These are phyloP conservation scores for Rauvolfia tetraphylla DNA, from an alignment of 257 asterid genomes.

Conservation along the genomic window DNA sequence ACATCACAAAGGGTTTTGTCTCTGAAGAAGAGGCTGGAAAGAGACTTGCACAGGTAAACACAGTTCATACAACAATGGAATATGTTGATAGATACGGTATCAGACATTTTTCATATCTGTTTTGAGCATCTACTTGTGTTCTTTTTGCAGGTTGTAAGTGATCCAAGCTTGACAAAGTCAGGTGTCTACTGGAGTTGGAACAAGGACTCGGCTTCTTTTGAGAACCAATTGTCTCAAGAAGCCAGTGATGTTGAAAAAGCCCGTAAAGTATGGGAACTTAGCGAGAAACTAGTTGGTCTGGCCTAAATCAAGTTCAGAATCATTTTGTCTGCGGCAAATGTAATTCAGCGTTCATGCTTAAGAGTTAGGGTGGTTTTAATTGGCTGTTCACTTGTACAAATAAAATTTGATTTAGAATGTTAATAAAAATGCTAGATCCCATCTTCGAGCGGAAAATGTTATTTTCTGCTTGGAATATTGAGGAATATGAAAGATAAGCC, in stretches of 20 bases:
- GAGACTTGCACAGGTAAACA: constrained; percentile 73
- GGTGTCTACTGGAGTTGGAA: constrained; percentile 99
- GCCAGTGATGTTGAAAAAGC: constrained; percentile 85
- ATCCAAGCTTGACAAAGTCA: constrained; percentile 90
- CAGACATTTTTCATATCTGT: not conserved
- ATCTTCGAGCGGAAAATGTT: not conserved
- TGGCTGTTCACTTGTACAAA: constrained; percentile 8
- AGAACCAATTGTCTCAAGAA: constrained; percentile 80
- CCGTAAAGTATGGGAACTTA: constrained; percentile 80
- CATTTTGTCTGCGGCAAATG: not conserved
- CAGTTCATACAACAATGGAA: not conserved
- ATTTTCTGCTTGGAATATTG: not conserved
- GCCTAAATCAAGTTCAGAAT: constrained; percentile 19
- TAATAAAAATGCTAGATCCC: constrained; percentile 17
- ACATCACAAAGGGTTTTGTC: constrained; percentile 81
- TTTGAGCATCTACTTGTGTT: not conserved
- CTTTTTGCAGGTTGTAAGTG: constrained; percentile 66
- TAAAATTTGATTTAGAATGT: constrained; percentile 7
- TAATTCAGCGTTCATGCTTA: not conserved
- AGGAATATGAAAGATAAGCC: not conserved
- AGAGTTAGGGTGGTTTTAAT: constrained; percentile 6
- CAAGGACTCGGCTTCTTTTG: constrained; percentile 81
- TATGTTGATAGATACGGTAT: not conserved
- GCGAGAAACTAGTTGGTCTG: constrained; percentile 87
- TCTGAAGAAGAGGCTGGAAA: constrained; percentile 92